Base-by-base conservation (phyloP, 805 yeast genomes). In the Metschnikowia koreensis region DNA sequence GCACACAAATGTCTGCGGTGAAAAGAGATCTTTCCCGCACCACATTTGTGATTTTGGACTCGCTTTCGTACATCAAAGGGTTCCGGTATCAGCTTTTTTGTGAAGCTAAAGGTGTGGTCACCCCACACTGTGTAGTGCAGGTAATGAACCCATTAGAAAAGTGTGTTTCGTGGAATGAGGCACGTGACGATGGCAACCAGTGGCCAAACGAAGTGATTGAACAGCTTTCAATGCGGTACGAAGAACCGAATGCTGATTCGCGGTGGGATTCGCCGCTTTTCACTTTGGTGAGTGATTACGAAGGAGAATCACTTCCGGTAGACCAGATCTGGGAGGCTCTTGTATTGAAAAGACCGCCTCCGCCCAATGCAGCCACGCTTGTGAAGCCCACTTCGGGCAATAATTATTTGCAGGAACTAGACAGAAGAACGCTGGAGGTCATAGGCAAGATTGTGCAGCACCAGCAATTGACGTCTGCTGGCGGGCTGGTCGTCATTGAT, bases 191-290 rank as follows among this genome's bases (percentile, higher is more conserved):
- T 3, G 67, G 57, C 2, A 70, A 71, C 7, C 66, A 71, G 12
- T 91, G 97, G 97, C 84, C 82, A 42, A 76, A 73, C 1, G 83
- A 81, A 34, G 68, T 89, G 28, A 71, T 91, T 38, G 76, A 77
- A 13, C 92, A 86, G 47, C 71, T 93, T 51, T 79, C 82, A 3
- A 87, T 91, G 82, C 70, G 99, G 53, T 94, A 85, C 64, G 99
- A 94, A 68, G 99, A 94, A 66, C 99, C 99, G 0, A 87, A 89
- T 64, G 83, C 84, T 33, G 81, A 81, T 61, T 81, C 86, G 28
- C 73, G 97, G 53, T 94, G 99, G 99, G 99, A 94, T 64, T 83
- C 96, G 4, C 99, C 99, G 6, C 71, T 93, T 54, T 84, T 91
- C 63, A 82, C 89, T 0, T 68, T 92, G 1, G 79, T 83, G 3